A percentile compares a stretch with the other conserved stretches of the same genome.
These are phyloP conservation scores for Euphorbia lathyris DNA, from an alignment of 345 rosid species.

Conservation along the genomic window DNA sequence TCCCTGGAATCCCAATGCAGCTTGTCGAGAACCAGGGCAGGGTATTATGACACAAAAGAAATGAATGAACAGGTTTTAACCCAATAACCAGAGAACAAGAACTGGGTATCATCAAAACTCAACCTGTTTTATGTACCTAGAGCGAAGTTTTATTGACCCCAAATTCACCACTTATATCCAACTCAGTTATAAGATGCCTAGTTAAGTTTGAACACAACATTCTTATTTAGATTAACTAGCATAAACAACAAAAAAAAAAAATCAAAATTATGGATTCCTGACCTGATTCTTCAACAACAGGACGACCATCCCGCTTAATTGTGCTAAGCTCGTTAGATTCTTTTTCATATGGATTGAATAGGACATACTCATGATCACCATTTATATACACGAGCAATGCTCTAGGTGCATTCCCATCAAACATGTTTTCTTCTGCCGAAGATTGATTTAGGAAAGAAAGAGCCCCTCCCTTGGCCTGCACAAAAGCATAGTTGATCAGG, in stretches of 20 bases:
- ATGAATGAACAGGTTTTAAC: background rate
- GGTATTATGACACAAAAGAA: background rate
- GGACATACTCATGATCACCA: conserved; percentile 75
- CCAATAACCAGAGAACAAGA: background rate
- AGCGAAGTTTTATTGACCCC: background rate
- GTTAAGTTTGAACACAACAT: background rate
- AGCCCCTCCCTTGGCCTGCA: conserved; percentile 75
- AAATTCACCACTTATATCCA: background rate
- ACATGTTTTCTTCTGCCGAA: conserved; percentile 23
- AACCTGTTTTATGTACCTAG: background rate
- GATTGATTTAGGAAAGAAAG: conserved; percentile 53
- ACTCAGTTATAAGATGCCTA: background rate
- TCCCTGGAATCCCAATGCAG: too few relatives aligned
- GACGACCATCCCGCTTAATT: conserved; percentile 25
- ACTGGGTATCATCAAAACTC: background rate
- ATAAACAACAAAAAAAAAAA: background rate
- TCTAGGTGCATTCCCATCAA: conserved; percentile 41
- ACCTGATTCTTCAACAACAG: conserved; percentile 42
- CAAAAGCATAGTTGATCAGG: conserved; percentile 17
- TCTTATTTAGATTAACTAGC: background rate
- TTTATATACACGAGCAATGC: conserved; percentile 62
- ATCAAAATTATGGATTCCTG: conserved; percentile 1
- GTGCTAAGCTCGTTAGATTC: conserved; percentile 48
- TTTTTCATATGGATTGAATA: conserved; percentile 64
- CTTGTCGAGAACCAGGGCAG: background rate